phyloP scores from a whole-genome alignment of 2,329 filamentous ascomycete genomes.

The Aspergillus transmontanensis region DNA sequence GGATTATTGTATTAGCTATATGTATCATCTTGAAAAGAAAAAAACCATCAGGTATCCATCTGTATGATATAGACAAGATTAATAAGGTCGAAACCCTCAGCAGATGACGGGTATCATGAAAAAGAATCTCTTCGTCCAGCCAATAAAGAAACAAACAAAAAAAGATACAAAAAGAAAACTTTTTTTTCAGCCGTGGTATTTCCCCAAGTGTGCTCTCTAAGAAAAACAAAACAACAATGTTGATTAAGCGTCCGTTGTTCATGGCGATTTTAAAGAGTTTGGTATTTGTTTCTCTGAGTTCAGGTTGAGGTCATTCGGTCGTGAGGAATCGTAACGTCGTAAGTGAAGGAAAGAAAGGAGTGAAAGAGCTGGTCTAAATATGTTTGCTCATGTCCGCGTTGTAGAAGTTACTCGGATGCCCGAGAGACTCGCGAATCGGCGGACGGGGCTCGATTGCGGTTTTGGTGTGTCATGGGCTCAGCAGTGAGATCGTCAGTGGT shows the following conservation, averaged over 20 bases:
- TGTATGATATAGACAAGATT: neutral
- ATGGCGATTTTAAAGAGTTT: neutral
- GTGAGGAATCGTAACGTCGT: constrained; percentile 11
- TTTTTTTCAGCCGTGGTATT: constrained; percentile 2
- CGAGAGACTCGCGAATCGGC: constrained; percentile 13
- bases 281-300: neutral
- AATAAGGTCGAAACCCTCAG: constrained; percentile 4
- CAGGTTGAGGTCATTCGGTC: constrained; percentile 10
- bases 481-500: constrained; percentile 36
- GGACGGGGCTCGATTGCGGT: constrained; percentile 19
- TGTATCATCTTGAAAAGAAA: neutral
- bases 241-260: constrained; percentile 1
- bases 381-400: neutral
- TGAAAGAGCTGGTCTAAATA: neutral
- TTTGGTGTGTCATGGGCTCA: constrained; percentile 15
- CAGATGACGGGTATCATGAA: constrained; percentile 26
- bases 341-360: neutral
- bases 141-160: neutral
- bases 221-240: constrained; percentile 2
- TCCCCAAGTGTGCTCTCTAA: neutral
- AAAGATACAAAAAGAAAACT: constrained; percentile 1
- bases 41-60: neutral
- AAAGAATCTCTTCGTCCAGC: constrained; percentile 4
- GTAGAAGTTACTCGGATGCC: constrained; percentile 8
- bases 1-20: neutral